Base-by-base conservation (phyloP, 495 filamentous ascomycete species). In the Aspergillus egyptiacus region DNA sequence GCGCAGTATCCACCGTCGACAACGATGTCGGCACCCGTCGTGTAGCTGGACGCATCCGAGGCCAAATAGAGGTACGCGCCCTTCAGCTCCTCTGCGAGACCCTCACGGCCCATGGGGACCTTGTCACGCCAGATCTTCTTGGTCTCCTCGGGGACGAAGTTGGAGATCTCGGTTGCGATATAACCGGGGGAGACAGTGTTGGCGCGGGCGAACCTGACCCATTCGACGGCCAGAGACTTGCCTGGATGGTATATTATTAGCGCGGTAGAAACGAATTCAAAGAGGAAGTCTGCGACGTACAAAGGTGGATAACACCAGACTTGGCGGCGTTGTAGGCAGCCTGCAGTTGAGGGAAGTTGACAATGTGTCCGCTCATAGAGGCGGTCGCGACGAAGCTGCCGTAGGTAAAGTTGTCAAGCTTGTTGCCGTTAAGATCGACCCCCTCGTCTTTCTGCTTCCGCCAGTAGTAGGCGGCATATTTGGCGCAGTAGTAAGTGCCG, bases 51-150 rank as follows among this genome's bases (percentile, higher is more conserved):
- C 2, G 89, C 89, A 67, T 95, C 89, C 10, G 82, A 86, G 3
- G 88, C 89, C 47, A 96, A 67, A 61, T 91, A 95, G n/a, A 95
- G 68, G 59, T 85, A 95, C 5, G 85, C 86, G 6, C 90, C 90
- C 73, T 95, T 95, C 41, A 96, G 69, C 71, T 96, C 90, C 39
- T 78, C 75, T 0, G 81, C 71, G n/a, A 53, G 54, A 24, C 64
- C 69, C 50, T 69, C 67, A 31, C 69, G 65, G 18, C 86, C 86
- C 84, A 95, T 85, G 8, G 89, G 89, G 28, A 85, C 91, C 74
- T 87, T 91, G 48, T 82, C 80, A 53, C 76, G 79, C 82, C 87
- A 90, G 38, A 86, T 75, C 2, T 77, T 73, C 73, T 89, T 91
- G 1, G 77, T 83, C 53, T 86, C 83, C 28, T 77, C 56, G 0